phyloP scores from a whole-genome alignment of 768 basidiomycete genomes.

The Boletus rubroflammeus region DNA sequence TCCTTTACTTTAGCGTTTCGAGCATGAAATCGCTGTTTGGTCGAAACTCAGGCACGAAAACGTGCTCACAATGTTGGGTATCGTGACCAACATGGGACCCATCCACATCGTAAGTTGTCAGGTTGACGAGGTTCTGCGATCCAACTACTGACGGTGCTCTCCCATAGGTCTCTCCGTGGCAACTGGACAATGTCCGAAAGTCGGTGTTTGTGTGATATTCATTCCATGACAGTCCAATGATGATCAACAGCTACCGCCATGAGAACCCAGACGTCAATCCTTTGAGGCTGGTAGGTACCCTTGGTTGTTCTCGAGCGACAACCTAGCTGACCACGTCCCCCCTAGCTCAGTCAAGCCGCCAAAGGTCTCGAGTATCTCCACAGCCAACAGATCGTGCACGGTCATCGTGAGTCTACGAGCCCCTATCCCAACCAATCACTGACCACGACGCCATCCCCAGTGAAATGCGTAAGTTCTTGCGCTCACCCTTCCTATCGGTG shows the following conservation, averaged over 20 bases:
- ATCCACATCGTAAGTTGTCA: conserved; percentile 43
- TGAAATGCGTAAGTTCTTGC: conserved; percentile 53
- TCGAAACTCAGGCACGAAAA: conserved; percentile 48
- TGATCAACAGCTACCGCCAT: conserved; percentile 38
- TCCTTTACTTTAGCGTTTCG: conserved; percentile 42
- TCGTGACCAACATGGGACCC: conserved; percentile 51
- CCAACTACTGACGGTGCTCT: background rate
- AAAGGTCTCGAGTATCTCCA: conserved; percentile 59
- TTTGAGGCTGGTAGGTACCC: conserved; percentile 37
- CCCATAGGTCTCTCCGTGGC: conserved; percentile 58
- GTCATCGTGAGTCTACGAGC: conserved; percentile 47
- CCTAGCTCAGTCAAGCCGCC: conserved; percentile 51
- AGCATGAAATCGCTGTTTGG: conserved; percentile 56
- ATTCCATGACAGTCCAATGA: background rate
- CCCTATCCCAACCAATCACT: background rate
- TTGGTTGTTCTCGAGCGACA: background rate
- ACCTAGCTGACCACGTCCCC: background rate
- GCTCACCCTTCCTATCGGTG: background rate
- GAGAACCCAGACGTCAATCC: conserved; percentile 37
- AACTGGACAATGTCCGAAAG: conserved; percentile 54
- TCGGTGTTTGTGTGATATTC: conserved; percentile 21
- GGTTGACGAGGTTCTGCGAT: background rate
- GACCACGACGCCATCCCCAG: conserved; percentile 28
- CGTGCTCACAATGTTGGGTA: conserved; percentile 46
- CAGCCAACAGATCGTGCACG: conserved; percentile 48